Base-by-base conservation (phyloP, 2,329 filamentous ascomycete genomes). In the Exserohilum turcica region DNA sequence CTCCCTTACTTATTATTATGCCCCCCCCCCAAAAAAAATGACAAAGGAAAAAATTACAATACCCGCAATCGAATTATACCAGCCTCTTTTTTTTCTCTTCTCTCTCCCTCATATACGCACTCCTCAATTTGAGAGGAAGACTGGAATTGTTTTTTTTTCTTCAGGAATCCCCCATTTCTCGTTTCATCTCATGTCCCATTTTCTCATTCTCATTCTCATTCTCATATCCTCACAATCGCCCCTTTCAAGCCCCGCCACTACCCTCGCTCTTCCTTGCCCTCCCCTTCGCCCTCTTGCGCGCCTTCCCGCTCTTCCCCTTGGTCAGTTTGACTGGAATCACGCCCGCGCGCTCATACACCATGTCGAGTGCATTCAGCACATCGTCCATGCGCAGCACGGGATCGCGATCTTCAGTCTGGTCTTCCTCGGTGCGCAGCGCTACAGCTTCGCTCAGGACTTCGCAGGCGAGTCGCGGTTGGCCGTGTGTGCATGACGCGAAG, bases 331-430 rank as follows among this genome's bases (percentile, higher is more conserved):
- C 48, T 3, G 44, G 42, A 3, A 61, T 33, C 5, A 53, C 39
- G 12, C 49, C 58, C 3, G 51, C 59, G 0, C 46, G 43, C 31
- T 61, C 59, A 19, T 47, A 61, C 2, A 61, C 36, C 6, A 57
- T 47, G 0, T 13, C 28, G 1, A 61, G 39, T 1, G 59, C 56
- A 28, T 52, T 54, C 2, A 47, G 2, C 2, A 61, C 46, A 47
- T 61, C 59, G 3, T 43, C 40, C 1, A 18, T 15, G 10, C 43
- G 43, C 1, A 57, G 21, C 5, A 33, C 24, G 4, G 46, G 15
- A 7, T 39, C 28, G 6, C 45, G 51, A 10, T 52, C 37, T 0
- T 49, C 46, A 0, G 36, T 45, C 9, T 56, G 35, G 1, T 48
- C 52, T 4, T 57, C 43, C 13, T 43, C 32, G 0, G 47, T 29